Percentiles rank a stretch among this genome's conserved stretches.
These are phyloP conservation scores for Prunus mongolica DNA, from an alignment of 306 rosid genomes.

Conservation along the genomic window DNA sequence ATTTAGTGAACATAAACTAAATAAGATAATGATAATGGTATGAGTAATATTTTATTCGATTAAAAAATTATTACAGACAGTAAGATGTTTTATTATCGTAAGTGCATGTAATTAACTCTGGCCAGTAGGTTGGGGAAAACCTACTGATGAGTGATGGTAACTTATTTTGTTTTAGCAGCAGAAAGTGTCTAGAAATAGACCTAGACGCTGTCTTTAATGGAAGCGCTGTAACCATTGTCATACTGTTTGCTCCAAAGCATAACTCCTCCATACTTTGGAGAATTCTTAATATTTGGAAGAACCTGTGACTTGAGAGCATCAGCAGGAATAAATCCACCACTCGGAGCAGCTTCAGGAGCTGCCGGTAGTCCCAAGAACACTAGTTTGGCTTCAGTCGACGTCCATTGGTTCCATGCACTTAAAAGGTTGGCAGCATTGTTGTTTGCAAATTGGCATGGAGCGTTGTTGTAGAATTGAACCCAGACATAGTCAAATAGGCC, in stretches of 20 bases:
- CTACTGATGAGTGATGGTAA: background rate
- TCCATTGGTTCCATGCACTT: slow-evolving; percentile 51
- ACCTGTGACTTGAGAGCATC: slow-evolving; percentile 25
- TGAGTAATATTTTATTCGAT: too few species aligned
- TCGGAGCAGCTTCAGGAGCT: slow-evolving; percentile 38
- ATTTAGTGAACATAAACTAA: too few species aligned
- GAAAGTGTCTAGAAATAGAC: background rate
- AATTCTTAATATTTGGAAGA: slow-evolving; percentile 45
- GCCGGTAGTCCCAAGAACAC: slow-evolving; percentile 68
- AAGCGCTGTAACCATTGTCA: slow-evolving; percentile 34
- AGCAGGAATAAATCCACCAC: slow-evolving; percentile 47
- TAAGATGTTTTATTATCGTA: background rate
- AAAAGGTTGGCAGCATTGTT: slow-evolving; percentile 33
- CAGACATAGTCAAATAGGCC: slow-evolving; percentile 58
- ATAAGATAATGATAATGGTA: too few species aligned
- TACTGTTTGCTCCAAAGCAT: slow-evolving; percentile 52
- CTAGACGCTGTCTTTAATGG: slow-evolving; percentile 30
- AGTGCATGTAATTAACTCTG: too few species aligned
- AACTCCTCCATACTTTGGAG: slow-evolving; percentile 57
- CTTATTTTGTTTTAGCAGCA: background rate
- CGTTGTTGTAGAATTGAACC: slow-evolving; percentile 74
- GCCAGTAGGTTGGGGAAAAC: background rate
- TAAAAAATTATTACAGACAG: background rate
- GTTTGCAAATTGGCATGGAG: slow-evolving; percentile 34
- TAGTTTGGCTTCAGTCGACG: slow-evolving; percentile 13